Base-by-base conservation (phyloP, 1,284 basidiomycete species). In the Apiotrichum laibachii region DNA sequence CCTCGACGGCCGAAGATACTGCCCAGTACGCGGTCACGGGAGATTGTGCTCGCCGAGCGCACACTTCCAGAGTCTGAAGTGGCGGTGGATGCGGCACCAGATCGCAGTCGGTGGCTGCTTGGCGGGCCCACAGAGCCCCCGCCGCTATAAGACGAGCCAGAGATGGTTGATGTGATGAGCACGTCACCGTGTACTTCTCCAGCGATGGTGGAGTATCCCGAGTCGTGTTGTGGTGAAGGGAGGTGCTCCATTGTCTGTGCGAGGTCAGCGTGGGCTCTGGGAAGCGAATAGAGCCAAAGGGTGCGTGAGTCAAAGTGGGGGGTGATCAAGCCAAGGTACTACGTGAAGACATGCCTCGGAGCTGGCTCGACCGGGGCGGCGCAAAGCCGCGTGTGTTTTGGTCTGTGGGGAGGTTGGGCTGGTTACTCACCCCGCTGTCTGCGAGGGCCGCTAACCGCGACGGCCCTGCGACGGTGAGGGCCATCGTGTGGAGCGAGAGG, bases 1-100 rank as follows among this genome's bases (percentile, higher is more conserved):
- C 51, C 52, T 11, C 57, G 57, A 0, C 61, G 61, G 1, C 33
- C 55, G 40, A 62, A 62, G 1, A 59, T 39, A 37, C 39, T 37
- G 19, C 50, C 44, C 4, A 59, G 51, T 33, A 39, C 51, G 37
- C 55, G 57, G 2, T 45, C 51, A 19, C 51, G 51, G 42, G 51
- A 53, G 31, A 34, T 26, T n/a, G 40, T 43, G 31, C 51, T 53
- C 8, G 51, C n/a, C 3, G 44, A 46, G 34, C 42, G 52, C n/a
- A 44, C n/a, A 22, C 40, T 43, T 10, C 50, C 50, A 4, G 50
- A 52, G 18, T 52, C 50, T 10, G 40, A 43, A 1, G 50, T 52
- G 1, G 39, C n/a, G 10, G 50, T 52, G 7, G 50, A 52, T 16
- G 50, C 50, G 8, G 50, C 50, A 2, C 16, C 50, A 10, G 50